phyloP scores from a whole-genome alignment of 352 stramenopile genomes.

The Globisporangium uncinulatum region DNA sequence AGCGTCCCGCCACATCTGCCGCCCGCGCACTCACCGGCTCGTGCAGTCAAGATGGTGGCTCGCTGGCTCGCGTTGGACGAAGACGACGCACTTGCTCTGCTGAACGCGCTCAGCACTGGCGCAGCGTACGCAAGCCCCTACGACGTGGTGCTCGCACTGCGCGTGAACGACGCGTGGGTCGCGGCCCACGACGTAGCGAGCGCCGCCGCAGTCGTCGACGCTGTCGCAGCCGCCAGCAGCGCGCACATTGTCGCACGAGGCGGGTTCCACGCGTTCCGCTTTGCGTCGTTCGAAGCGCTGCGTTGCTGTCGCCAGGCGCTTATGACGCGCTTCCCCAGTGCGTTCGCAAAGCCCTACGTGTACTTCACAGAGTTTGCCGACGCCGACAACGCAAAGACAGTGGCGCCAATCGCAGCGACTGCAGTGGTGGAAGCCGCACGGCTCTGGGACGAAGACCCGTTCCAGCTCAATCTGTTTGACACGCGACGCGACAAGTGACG shows the following conservation, averaged over 20 bases:
- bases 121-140: too few species aligned
- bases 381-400: not conserved
- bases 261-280: not conserved
- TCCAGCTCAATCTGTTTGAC: slow-evolving; percentile 1
- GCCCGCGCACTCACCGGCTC: not conserved
- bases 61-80: not conserved
- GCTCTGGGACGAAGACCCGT: not conserved
- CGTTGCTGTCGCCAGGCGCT: not conserved
- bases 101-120: not conserved
- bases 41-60: not conserved
- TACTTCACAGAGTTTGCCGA: too few species aligned
- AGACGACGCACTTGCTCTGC: not conserved
- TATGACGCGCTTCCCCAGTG: not conserved
- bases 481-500: not conserved
- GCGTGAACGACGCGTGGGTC: not conserved
- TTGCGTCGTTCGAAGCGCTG: not conserved
- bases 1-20: too few species aligned
- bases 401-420: not conserved
- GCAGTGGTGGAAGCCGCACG: not conserved
- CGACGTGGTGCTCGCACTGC: not conserved
- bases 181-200: too few species aligned
- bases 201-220: slow-evolving; percentile 1
- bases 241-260: not conserved
- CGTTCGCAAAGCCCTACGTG: too few species aligned
- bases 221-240: not conserved